Evolutionary conservation across 2,329 filamentous ascomycete species (phyloP).

Genomic region (Emmonsiellopsis sp.): DNA sequence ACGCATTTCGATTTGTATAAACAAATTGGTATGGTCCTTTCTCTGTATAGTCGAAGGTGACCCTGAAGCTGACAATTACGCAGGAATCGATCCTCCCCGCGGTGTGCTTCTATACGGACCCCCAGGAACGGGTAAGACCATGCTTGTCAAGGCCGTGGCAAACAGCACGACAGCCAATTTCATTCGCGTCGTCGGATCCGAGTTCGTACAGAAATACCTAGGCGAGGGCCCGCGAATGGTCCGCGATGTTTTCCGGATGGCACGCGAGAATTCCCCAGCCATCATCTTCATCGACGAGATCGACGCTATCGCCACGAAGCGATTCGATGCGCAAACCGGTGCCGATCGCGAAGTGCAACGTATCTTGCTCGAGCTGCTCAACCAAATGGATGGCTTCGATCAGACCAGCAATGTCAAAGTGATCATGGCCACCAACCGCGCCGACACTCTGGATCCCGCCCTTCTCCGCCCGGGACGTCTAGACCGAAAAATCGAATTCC

Average conservation of each 20-base stretch:
- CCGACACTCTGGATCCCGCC: conserved; percentile 91
- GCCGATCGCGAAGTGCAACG: conserved; percentile 97
- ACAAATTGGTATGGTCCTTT: conserved; percentile 63
- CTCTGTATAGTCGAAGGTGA: neutral
- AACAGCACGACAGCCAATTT: conserved; percentile 98
- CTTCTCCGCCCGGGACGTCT: conserved; percentile 89
- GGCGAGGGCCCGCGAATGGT: conserved; percentile 98
- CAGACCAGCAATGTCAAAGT: conserved; percentile 99
- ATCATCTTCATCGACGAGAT: conserved; percentile 99
- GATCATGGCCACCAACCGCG: conserved; percentile 99
- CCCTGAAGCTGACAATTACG: conserved; percentile 1
- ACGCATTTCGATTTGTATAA: conserved; percentile 98
- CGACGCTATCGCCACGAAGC: conserved; percentile 96
- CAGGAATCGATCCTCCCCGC: conserved; percentile 82
- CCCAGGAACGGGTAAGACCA: conserved; percentile 91
- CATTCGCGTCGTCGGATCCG: conserved; percentile 94
- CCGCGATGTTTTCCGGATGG: conserved; percentile 97
- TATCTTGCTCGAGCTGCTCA: conserved; percentile 92
- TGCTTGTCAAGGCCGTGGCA: conserved; percentile 96
- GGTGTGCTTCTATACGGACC: conserved; percentile 95
- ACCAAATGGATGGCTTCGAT: conserved; percentile 99
- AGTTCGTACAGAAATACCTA: conserved; percentile 98
- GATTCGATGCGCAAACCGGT: conserved; percentile 96
- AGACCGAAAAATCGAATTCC: conserved; percentile 98
- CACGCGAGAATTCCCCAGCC: conserved; percentile 90